Evolutionary conservation across 2,329 filamentous ascomycete species (phyloP).

Genomic region (Fusarium luffae): DNA sequence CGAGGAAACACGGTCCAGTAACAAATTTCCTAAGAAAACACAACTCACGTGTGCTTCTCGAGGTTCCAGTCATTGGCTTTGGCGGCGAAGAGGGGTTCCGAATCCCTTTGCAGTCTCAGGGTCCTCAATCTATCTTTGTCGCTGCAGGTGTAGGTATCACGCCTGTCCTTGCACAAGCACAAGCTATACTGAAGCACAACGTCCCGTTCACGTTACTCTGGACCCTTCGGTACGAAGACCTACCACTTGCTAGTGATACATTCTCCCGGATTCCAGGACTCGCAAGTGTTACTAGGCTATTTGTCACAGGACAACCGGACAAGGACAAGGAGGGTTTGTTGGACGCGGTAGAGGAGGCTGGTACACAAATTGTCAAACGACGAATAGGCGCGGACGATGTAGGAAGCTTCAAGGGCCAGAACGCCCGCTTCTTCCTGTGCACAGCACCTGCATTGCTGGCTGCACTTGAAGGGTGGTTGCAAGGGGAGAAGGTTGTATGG

Average conservation of each 20-base stretch:
- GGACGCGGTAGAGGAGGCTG: constrained; percentile 50
- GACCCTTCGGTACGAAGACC: constrained; percentile 71
- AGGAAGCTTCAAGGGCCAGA: constrained; percentile 50
- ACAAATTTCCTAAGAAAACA: constrained; percentile 73
- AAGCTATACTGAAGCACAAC: constrained; percentile 54
- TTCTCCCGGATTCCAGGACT: constrained; percentile 65
- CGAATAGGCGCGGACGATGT: constrained; percentile 59
- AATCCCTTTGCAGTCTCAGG: constrained; percentile 44
- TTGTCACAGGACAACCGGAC: constrained; percentile 66
- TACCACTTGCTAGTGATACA: constrained; percentile 69
- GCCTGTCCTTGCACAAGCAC: constrained; percentile 77
- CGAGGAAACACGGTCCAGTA: constrained; percentile 74
- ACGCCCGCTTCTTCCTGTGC: constrained; percentile 64
- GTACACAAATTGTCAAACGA: constrained; percentile 50
- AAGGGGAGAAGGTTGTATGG: constrained; percentile 64
- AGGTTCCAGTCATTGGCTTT: constrained; percentile 77
- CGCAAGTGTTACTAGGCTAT: constrained; percentile 65
- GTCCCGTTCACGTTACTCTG: constrained; percentile 70
- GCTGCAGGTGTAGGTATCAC: constrained; percentile 88
- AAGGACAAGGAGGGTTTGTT: constrained; percentile 52
- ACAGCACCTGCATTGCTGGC: constrained; percentile 57
- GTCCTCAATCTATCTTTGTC: constrained; percentile 66
- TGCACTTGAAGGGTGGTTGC: constrained; percentile 62
- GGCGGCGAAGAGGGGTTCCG: constrained; percentile 68
- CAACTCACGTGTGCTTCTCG: constrained; percentile 64